Percentiles rank a stretch among this genome's conserved stretches.
Conservation (phyloP, 768 basidiomycete genomes). For the Udeniomyces megalosporus region DNA sequence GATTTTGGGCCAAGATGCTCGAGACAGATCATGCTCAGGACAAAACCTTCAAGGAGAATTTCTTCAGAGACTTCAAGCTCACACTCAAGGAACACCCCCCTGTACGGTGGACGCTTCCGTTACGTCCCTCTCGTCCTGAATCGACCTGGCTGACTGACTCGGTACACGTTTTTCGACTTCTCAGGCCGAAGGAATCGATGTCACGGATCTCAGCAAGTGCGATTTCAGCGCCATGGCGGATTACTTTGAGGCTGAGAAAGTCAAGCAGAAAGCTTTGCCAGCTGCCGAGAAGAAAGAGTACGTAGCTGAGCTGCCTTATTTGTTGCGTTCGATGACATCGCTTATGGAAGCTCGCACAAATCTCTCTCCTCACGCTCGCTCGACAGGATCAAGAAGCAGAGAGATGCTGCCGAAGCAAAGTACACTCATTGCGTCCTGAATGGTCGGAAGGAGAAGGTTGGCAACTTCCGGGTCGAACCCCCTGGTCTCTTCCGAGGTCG, state of each 20-base stretch:
- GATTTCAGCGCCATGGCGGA: constrained; percentile 93
- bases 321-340: not conserved
- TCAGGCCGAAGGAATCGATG: constrained; percentile 52
- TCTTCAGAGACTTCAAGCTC: constrained; percentile 75
- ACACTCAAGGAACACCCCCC: constrained; percentile 68
- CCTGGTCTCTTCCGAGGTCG: constrained; percentile 96
- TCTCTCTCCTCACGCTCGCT: not conserved
- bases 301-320: constrained; percentile 7
- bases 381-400: constrained; percentile 50
- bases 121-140: constrained; percentile 22
- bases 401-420: constrained; percentile 66
- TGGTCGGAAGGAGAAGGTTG: constrained; percentile 92
- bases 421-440: constrained; percentile 79
- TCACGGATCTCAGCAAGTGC: constrained; percentile 59
- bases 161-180: not conserved
- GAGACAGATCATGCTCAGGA: constrained; percentile 87
- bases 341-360: not conserved
- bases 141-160: too few species aligned
- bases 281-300: constrained; percentile 71
- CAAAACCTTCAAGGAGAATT: constrained; percentile 76
- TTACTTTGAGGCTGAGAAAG: constrained; percentile 79
- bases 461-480: constrained; percentile 96
- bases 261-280: constrained; percentile 75
- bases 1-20: constrained; percentile 83
- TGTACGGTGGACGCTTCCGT: constrained; percentile 37